A percentile compares a stretch with the other conserved stretches of the same genome.
Evolutionary conservation across 495 filamentous ascomycete genomes (phyloP).

Genomic region (Rusavskia elegans): DNA sequence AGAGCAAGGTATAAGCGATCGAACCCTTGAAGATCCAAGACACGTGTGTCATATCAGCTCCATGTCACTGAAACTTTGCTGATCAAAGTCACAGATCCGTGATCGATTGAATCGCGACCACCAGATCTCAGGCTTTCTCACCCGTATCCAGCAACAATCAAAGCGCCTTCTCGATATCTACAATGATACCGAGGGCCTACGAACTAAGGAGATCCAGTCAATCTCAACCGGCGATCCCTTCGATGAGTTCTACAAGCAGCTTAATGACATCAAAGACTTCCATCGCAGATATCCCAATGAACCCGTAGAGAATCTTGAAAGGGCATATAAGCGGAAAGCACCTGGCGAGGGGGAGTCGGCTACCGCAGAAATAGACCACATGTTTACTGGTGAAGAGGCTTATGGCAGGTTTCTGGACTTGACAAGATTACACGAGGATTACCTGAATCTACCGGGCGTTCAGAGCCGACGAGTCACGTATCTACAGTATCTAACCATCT

Average conservation of each 20-base stretch:
- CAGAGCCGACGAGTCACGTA: slow-evolving; percentile 58
- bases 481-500: slow-evolving; percentile 76
- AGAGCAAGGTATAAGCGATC: slow-evolving; percentile 84
- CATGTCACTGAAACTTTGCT: slow-evolving; percentile 10
- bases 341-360: slow-evolving; percentile 47
- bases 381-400: slow-evolving; percentile 92
- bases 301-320: slow-evolving; percentile 86
- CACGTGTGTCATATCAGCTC: slow-evolving; percentile 40
- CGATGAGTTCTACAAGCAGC: slow-evolving; percentile 80
- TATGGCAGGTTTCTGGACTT: slow-evolving; percentile 86
- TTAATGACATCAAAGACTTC: slow-evolving; percentile 66
- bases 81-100: slow-evolving; percentile 46
- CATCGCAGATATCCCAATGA: slow-evolving; percentile 87
- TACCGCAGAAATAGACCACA: slow-evolving; percentile 56
- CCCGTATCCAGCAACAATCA: slow-evolving; percentile 74
- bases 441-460: slow-evolving; percentile 71
- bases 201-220: slow-evolving; percentile 63
- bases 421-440: slow-evolving; percentile 67
- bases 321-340: slow-evolving; percentile 65
- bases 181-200: slow-evolving; percentile 54
- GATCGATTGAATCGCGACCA: slow-evolving; percentile 78
- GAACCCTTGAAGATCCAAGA: slow-evolving; percentile 72
- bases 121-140: slow-evolving; percentile 73
- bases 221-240: slow-evolving; percentile 81
- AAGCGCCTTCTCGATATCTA: slow-evolving; percentile 69